Evolutionary conservation across 1,139 yeast genomes (phyloP), one percentile per base, ranked within the genome.

Genomic region (Scheffersomyces quercinus): DNA sequence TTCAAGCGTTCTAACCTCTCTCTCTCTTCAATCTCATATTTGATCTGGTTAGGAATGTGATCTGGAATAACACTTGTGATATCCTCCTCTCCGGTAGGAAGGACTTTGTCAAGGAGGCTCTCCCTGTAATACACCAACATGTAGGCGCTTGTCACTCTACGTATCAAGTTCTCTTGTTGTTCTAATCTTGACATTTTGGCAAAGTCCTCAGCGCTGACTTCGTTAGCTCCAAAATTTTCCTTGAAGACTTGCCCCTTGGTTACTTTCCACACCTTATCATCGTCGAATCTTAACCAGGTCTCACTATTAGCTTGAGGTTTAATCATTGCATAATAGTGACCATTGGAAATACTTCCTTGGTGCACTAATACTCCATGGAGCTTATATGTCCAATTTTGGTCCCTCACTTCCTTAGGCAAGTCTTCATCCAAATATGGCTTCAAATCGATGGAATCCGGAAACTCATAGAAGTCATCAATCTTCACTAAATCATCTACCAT

Each of bases 331-430:
- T 93, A 93, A 63, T 93, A 93, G 60, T 93, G 99, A 20, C 99
- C 99, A 42, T 93, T 88, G 16, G 96, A 88, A 43, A 93, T 85
- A 58, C 91, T 96, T 48, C 99, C 99, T 41, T 91, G 87, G 61
- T 93, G 99, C 5, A 93, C 98, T 46, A 93, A 73, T 2, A 95
- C 99, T 8, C 97, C 97, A 61, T 93, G 97, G 36, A 93, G 69
- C 45, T 82, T 83, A 62, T 93, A 93, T 35, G 73, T 82, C 83
- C 93, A 86, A 43, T 88, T 78, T 50, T 83, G 84, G 29, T 70
- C 60, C 36, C 69, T 67, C 3, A 70, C 65, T n/a, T 71, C 67
- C 2, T 47, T 53, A 2, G 70, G 62, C 36, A 81, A 66, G 35
- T 77, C 81, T 44, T 81, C 82, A 47, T 87, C 95, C 49, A 93